Conservation (phyloP, 352 stramenopile genomes). For the Globisporangium sylvaticum region DNA sequence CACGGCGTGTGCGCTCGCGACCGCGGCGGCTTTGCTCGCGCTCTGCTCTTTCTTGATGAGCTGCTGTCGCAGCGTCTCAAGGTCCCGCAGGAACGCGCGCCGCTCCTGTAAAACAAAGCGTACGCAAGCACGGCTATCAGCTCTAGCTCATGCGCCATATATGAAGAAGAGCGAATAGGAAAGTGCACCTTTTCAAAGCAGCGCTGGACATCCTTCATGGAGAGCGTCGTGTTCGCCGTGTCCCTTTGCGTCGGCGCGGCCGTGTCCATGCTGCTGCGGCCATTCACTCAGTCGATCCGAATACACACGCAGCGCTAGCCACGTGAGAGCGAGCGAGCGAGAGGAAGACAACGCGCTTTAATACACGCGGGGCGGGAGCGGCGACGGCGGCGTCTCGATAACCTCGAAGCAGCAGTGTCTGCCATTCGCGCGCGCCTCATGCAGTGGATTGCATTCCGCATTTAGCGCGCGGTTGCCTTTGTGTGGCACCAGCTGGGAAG, state of each 20-base stretch:
- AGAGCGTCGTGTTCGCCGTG: slow-evolving; percentile 32
- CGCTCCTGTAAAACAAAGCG: slow-evolving; percentile 37
- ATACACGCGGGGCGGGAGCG: not conserved
- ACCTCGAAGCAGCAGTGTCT: not conserved
- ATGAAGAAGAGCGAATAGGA: not conserved
- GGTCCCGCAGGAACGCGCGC: slow-evolving; percentile 53
- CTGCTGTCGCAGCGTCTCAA: slow-evolving; percentile 72
- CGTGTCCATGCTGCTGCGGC: slow-evolving; percentile 4
- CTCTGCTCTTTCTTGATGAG: slow-evolving; percentile 72
- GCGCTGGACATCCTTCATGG: slow-evolving; percentile 67
- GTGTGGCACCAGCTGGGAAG: not conserved
- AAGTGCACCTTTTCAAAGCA: slow-evolving; percentile 66
- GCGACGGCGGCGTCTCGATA: not conserved
- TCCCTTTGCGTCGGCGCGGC: slow-evolving; percentile 10
- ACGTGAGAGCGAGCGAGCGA: too few relatives aligned
- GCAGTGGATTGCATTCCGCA: not conserved
- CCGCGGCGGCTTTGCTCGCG: slow-evolving; percentile 36
- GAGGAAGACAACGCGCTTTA: not conserved
- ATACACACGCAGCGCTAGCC: not conserved
- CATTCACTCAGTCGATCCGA: not conserved
- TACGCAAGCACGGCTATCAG: not conserved
- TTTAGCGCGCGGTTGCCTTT: not conserved
- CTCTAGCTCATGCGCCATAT: not conserved
- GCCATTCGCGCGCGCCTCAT: not conserved
- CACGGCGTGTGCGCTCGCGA: slow-evolving; percentile 58